Percentiles rank a stretch among this genome's conserved stretches.
Evolutionary conservation across 2,329 filamentous ascomycete genomes (phyloP).

Genomic region (Sphaerulina populicola): DNA sequence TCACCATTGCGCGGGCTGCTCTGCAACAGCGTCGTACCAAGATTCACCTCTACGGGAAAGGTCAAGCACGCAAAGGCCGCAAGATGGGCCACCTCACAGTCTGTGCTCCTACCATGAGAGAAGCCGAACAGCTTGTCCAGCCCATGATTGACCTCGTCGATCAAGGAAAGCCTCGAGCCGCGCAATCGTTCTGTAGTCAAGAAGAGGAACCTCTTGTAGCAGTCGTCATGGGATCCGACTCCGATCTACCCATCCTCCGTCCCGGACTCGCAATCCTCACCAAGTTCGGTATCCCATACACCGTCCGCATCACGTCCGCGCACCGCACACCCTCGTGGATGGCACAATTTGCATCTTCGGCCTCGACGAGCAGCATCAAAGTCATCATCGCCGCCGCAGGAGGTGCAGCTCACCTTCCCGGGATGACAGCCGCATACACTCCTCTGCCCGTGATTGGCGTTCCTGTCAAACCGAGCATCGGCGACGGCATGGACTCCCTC

Average conservation of each 20-base stretch:
- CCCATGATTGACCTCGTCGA: constrained; percentile 61
- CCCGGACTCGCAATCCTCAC: constrained; percentile 58
- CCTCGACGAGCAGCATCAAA: constrained; percentile 33
- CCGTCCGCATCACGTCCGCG: constrained; percentile 68
- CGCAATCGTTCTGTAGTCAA: constrained; percentile 24
- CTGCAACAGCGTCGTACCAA: constrained; percentile 49
- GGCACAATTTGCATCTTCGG: constrained; percentile 38
- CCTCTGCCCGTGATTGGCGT: constrained; percentile 45
- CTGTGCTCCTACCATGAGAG: constrained; percentile 57
- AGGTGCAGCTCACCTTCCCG: constrained; percentile 45
- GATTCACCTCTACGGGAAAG: constrained; percentile 88
- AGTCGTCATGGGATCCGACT: constrained; percentile 78
- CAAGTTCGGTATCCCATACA: constrained; percentile 63
- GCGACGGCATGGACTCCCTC: constrained; percentile 45
- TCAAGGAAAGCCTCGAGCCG: constrained; percentile 42
- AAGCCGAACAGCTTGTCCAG: constrained; percentile 59
- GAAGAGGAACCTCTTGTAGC: constrained; percentile 51
- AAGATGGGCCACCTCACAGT: constrained; percentile 95
- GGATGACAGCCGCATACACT: constrained; percentile 46
- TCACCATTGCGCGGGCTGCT: constrained; percentile 49
- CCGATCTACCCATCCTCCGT: constrained; percentile 60
- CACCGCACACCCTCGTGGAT: constrained; percentile 46
- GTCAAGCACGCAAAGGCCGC: constrained; percentile 67
- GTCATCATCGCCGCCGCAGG: constrained; percentile 45
- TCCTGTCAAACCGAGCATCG: constrained; percentile 43